Percentiles rank a stretch among this genome's conserved stretches.
These are phyloP conservation scores for Penicillium pulvis DNA, from an alignment of 495 filamentous ascomycete genomes.

Conservation along the genomic window DNA sequence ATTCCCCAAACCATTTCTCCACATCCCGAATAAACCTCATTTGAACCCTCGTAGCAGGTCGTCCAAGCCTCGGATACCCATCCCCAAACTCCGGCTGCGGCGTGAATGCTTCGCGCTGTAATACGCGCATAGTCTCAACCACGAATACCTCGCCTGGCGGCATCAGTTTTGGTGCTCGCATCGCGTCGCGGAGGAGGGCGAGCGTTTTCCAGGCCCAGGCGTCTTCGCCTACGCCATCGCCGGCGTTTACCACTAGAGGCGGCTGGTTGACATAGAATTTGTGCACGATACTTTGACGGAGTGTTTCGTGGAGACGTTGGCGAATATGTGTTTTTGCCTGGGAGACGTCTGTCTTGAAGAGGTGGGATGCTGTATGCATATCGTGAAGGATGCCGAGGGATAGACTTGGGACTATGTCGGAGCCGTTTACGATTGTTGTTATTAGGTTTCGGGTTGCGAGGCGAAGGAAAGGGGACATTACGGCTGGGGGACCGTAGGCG, in stretches of 20 bases:
- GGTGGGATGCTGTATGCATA: conserved; percentile 67
- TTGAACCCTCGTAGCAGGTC: conserved; percentile 65
- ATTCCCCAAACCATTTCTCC: conserved; percentile 67
- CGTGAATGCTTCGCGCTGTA: conserved; percentile 60
- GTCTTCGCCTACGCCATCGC: conserved; percentile 60
- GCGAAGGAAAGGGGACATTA: conserved; percentile 71
- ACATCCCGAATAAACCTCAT: conserved; percentile 66
- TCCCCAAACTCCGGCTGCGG: conserved; percentile 30
- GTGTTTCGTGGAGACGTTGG: conserved; percentile 62
- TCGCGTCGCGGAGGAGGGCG: conserved; percentile 64
- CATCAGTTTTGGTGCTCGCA: conserved; percentile 69
- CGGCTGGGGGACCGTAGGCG: conserved; percentile 75
- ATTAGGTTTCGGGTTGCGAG: conserved; percentile 73
- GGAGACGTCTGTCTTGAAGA: conserved; percentile 70
- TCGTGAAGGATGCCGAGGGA: conserved; percentile 77
- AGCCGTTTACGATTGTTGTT: conserved; percentile 71
- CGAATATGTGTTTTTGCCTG: conserved; percentile 67
- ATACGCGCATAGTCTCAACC: conserved; percentile 62
- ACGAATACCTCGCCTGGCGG: conserved; percentile 79
- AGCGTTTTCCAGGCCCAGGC: conserved; percentile 72
- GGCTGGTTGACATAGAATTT: conserved; percentile 52
- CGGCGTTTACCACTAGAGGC: conserved; percentile 44
- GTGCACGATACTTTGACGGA: conserved; percentile 51
- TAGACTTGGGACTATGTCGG: conserved; percentile 72
- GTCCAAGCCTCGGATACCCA: conserved; percentile 50